phyloP scores from a whole-genome alignment of 2,329 filamentous ascomycete genomes.

The Tympanopsis confertula region DNA sequence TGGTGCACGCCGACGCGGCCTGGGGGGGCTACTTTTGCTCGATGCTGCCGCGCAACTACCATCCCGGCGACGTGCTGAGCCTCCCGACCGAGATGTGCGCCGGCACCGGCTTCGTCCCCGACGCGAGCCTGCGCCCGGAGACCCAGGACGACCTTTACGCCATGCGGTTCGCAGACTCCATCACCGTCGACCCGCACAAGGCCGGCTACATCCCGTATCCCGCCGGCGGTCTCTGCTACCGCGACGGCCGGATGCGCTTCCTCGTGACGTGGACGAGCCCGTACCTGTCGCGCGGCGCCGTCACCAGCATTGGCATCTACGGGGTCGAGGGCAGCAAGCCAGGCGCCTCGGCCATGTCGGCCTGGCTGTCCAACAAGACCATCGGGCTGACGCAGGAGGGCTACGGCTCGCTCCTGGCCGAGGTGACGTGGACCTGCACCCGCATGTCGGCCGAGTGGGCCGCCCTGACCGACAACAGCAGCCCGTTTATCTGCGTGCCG shows the following conservation, averaged over 20 bases:
- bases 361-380: slow-evolving; percentile 29
- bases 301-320: slow-evolving; percentile 26
- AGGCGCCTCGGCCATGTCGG: slow-evolving; percentile 29
- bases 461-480: slow-evolving; percentile 18
- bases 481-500: slow-evolving; percentile 24
- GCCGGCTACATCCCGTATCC: slow-evolving; percentile 33
- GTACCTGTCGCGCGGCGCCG: slow-evolving; percentile 23
- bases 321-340: slow-evolving; percentile 34
- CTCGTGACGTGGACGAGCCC: slow-evolving; percentile 31
- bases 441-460: slow-evolving; percentile 28
- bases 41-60: slow-evolving; percentile 23
- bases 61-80: slow-evolving; percentile 12
- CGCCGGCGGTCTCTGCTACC: slow-evolving; percentile 28
- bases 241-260: slow-evolving; percentile 27
- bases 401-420: slow-evolving; percentile 27
- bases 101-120: slow-evolving; percentile 18
- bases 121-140: slow-evolving; percentile 17
- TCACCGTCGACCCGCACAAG: slow-evolving; percentile 35
- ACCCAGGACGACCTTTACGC: slow-evolving; percentile 25
- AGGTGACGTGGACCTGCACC: slow-evolving; percentile 29
- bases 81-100: slow-evolving; percentile 13
- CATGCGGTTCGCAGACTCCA: slow-evolving; percentile 25
- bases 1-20: slow-evolving; percentile 33
- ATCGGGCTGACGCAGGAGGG: slow-evolving; percentile 26
- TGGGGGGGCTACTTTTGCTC: slow-evolving; percentile 37